Evolutionary conservation across 768 basidiomycete species (phyloP).

Genomic region (Macrolepiota dolichaula): DNA sequence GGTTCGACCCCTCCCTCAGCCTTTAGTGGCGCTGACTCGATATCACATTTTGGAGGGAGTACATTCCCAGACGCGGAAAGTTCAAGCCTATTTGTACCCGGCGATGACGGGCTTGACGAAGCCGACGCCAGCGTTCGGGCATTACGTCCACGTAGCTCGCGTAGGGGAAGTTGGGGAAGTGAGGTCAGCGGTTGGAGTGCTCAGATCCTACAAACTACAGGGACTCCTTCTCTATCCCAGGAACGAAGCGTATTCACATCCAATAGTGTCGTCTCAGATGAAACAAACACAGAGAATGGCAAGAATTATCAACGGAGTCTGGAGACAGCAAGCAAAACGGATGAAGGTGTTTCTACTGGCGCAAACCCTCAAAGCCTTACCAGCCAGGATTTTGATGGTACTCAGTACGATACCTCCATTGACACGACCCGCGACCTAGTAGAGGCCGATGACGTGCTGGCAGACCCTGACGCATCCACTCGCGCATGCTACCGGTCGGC

Average conservation of each 20-base stretch:
- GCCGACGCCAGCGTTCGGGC: conserved; percentile 88
- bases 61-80: conserved; percentile 62
- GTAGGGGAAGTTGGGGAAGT: conserved; percentile 91
- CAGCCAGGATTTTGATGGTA: background rate
- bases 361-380: background rate
- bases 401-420: background rate
- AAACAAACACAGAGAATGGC: conserved; percentile 47
- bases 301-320: conserved; percentile 18
- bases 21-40: conserved; percentile 43
- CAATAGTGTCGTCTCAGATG: conserved; percentile 58
- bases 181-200: conserved; percentile 89
- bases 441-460: background rate
- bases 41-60: conserved; percentile 72
- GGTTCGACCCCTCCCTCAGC: conserved; percentile 34
- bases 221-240: conserved; percentile 41
- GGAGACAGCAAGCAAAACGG: background rate
- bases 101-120: conserved; percentile 62
- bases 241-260: conserved; percentile 61
- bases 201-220: conserved; percentile 45
- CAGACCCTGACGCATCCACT: background rate
- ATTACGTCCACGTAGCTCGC: conserved; percentile 80
- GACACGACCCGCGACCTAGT: background rate
- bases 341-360: conserved; percentile 3
- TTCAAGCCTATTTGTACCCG: conserved; percentile 62
- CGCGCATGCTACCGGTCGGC: conserved; percentile 7